Evolutionary conservation across 805 yeast species (phyloP).

Genomic region (Wilhelminamyces savonicus): DNA sequence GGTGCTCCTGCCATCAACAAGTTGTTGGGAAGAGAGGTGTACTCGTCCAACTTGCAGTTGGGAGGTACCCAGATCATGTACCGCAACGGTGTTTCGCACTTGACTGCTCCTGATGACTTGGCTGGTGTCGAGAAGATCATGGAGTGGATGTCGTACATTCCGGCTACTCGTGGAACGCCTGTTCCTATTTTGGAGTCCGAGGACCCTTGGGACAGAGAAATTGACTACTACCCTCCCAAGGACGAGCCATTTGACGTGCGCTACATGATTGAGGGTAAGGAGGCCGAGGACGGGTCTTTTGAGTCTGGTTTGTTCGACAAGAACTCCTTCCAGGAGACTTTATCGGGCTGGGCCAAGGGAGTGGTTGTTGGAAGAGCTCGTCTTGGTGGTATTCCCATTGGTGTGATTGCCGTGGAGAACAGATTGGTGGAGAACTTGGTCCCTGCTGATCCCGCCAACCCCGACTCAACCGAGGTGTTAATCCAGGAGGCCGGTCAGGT

Average conservation of each 20-base stretch:
- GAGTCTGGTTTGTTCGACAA: slow-evolving; percentile 89
- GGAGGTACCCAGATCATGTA: slow-evolving; percentile 99
- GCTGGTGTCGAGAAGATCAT: slow-evolving; percentile 94
- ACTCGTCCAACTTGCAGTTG: slow-evolving; percentile 91
- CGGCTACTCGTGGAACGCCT: slow-evolving; percentile 83
- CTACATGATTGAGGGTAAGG: slow-evolving; percentile 87
- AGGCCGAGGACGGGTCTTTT: slow-evolving; percentile 58
- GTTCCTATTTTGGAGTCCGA: slow-evolving; percentile 80
- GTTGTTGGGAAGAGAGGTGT: slow-evolving; percentile 93
- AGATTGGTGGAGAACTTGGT: slow-evolving; percentile 79
- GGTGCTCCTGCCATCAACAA: slow-evolving; percentile 99
- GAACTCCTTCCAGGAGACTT: slow-evolving; percentile 90
- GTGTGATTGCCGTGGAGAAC: slow-evolving; percentile 96
- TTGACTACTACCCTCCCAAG: slow-evolving; percentile 71
- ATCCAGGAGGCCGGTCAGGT: slow-evolving; percentile 98
- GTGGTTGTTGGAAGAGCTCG: slow-evolving; percentile 99
- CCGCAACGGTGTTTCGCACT: slow-evolving; percentile 95
- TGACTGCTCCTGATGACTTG: slow-evolving; percentile 93
- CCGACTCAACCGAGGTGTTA: slow-evolving; percentile 81
- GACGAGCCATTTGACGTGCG: slow-evolving; percentile 83
- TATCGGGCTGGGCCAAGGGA: slow-evolving; percentile 98
- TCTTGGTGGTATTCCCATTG: slow-evolving; percentile 97
- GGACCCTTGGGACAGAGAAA: slow-evolving; percentile 91
- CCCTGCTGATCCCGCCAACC: slow-evolving; percentile 99
- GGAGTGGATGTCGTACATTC: slow-evolving; percentile 93